Percentiles rank a stretch among this genome's conserved stretches.
These are phyloP conservation scores for Inga oerstediana DNA, from an alignment of 306 rosid species.

Conservation along the genomic window DNA sequence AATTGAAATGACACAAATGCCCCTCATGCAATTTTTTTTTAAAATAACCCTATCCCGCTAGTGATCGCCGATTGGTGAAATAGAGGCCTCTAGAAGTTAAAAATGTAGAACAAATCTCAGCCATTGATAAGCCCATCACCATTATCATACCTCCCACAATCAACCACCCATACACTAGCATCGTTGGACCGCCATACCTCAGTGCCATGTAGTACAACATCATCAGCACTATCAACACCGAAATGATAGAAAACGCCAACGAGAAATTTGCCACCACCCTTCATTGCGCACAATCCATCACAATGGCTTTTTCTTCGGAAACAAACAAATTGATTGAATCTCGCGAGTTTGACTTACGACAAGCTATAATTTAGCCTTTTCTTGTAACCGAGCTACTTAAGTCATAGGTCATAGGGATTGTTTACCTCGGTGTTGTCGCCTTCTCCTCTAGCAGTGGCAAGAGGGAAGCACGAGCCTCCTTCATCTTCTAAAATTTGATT, in stretches of 20 bases:
- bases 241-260: conserved; percentile 1
- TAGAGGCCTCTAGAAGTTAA: neutral
- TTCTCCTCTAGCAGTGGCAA: neutral
- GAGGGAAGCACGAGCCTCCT: neutral
- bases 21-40: too few species aligned
- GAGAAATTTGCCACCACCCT: conserved; percentile 5
- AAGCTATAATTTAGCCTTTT: neutral
- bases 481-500: neutral
- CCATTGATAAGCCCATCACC: neutral
- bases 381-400: conserved; percentile 6
- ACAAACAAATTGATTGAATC: too few species aligned
- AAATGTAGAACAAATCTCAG: conserved; percentile 15
- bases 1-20: too few species aligned
- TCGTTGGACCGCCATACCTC: neutral
- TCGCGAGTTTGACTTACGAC: conserved; percentile 1
- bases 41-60: too few species aligned
- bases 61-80: neutral
- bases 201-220: neutral
- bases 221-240: neutral
- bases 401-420: neutral
- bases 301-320: neutral
- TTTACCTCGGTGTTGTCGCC: neutral
- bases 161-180: conserved; percentile 8
- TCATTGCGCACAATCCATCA: neutral
- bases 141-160: neutral